Base-by-base conservation (phyloP, 1,284 basidiomycete species). In the Cutaneotrichosporon cavernicola region DNA sequence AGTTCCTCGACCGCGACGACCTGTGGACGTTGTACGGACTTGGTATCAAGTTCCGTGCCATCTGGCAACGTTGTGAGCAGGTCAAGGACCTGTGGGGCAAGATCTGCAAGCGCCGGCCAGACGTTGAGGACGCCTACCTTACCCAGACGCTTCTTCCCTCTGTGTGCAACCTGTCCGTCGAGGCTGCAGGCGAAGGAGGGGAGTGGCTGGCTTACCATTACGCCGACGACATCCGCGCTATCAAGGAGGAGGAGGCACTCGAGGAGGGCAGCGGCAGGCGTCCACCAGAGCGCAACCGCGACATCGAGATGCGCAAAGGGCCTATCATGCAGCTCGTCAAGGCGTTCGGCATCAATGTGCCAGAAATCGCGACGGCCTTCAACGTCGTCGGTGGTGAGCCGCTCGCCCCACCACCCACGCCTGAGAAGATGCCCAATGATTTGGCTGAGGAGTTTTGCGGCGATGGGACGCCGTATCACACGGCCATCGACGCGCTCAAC, bases 141-240 rank as follows among this genome's bases (percentile, higher is more conserved):
- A 72, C 71, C 10, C 61, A 66, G 14, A 75, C 69, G 2, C 65
- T 80, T 0, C 60, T 79, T 8, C 60, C 68, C 4, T 76, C 76
- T 1, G 72, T 77, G 7, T 78, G 78, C 57, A 74, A 74, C 38
- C 73, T 80, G 65, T 82, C 80, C 61, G 88, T 96, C 49, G 97
- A 99, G 80, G 87, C 92, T 69, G 90, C 97, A 13, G 89, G 91
- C 0, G 97, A 99, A 74, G 87, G 91, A 21, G 89, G 90, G 0
- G 95, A 97, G 72, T 99, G 93, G 92, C 80, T 99, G 56, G 83
- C 86, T 30, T 87, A 94, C 84, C 91, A 90, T 76, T 92, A 94
- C 66, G 78, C 82, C 5, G 71, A 76, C 22, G 77, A 81, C 66
- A 68, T 82, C 75, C 88, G 88, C 74, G 86, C 87, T 72, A 88